These are phyloP conservation scores for Dendrocalamus latiflorus DNA, from an alignment of 202 grass and related monocot genomes.

Conservation along the genomic window DNA sequence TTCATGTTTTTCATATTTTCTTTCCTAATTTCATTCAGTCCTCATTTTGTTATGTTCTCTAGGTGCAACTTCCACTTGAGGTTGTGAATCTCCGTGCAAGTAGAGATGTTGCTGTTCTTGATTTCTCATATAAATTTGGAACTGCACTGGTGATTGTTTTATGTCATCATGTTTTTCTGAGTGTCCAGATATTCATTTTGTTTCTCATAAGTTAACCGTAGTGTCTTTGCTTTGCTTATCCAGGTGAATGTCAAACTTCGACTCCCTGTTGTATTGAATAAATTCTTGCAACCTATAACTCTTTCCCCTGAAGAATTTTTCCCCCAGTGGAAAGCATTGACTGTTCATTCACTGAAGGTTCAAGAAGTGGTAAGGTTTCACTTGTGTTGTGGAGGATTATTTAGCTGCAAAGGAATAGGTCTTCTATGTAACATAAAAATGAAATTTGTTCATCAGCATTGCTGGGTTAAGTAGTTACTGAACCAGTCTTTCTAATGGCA, in stretches of 20 bases:
- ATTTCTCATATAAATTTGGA: constrained; percentile 97
- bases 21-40: neutral
- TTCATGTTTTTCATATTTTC: neutral
- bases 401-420: neutral
- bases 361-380: constrained; percentile 90
- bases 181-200: neutral
- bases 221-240: constrained; percentile 29
- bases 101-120: constrained; percentile 96
- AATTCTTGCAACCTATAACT: constrained; percentile 86
- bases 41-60: constrained; percentile 14
- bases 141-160: constrained; percentile 46
- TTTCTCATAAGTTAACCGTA: constrained; percentile 20
- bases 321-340: constrained; percentile 84
- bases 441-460: neutral
- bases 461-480: neutral
- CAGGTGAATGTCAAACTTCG: constrained; percentile 81
- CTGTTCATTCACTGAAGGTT: constrained; percentile 73
- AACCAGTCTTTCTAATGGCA: constrained; percentile 13
- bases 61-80: constrained; percentile 98
- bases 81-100: constrained; percentile 82
- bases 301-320: constrained; percentile 93
- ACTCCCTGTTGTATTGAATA: constrained; percentile 82
- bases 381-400: neutral
- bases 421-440: constrained; percentile 18
- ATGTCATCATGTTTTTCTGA: neutral